Evolutionary conservation across 345 rosid species (phyloP), one percentile per base, ranked within the genome.

Genomic region (Citrus trifoliata): DNA sequence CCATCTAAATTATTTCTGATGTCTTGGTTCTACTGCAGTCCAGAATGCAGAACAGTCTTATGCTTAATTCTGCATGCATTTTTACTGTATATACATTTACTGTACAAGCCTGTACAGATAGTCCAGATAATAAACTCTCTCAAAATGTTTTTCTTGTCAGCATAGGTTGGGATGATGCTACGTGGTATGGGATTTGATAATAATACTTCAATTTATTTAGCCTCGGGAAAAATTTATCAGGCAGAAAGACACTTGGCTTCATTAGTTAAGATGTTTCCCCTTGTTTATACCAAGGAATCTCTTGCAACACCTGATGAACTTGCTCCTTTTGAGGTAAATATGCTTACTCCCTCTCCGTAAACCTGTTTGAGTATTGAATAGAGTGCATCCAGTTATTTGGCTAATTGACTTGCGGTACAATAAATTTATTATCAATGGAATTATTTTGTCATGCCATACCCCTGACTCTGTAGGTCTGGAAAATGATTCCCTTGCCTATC

Each of bases 111-210:
- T 38, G n/a, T 75, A 66, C 63, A 75, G 61, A 81, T 66, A 79
- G 70, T 21, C 46, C 18, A 51, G 32, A 76, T 65, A 60, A 77
- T 81, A 73, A 82, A 46, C 33, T 65, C 35, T 78, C 61, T 71
- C 63, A 78, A 70, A 62, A 64, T 78, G 73, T 77, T 82, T 90
- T 86, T 83, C 70, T 73, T 74, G 95, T 91, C 86, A 88, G 86
- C 83, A 84, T 88, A 95, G 99, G 98, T 96, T 9, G 98, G 98
- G 78, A 84, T 96, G 94, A 88, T 96, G 93, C 90, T 96, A 48
- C 92, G 93, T 60, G 98, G 97, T 80, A 96, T 96, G 98, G 99
- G 99, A 85, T 96, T 96, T 75, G 94, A 86, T 84, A 93, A 90
- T 82, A 88, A 80, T 69, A 96, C 95, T 42, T 86, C 97, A 19